Conservation (phyloP, 192 early-diverging fungal species). For the Podila epicladia region DNA sequence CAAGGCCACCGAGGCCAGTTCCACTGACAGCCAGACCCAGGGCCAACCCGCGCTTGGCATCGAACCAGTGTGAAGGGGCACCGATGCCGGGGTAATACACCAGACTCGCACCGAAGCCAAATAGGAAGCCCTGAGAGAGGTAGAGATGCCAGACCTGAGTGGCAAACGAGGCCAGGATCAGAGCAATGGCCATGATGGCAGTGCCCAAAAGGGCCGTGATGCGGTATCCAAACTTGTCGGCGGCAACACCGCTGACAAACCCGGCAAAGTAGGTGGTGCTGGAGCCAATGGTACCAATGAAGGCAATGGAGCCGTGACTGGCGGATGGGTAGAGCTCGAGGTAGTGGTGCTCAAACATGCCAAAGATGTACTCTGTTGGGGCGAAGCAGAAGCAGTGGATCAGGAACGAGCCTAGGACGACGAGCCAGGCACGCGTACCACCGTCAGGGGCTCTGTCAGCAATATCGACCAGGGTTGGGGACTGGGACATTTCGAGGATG, state of each 20-base stretch:
- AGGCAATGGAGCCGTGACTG: slow-evolving; percentile 45
- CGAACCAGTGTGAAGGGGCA: slow-evolving; percentile 78
- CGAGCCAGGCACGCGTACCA: slow-evolving; percentile 55
- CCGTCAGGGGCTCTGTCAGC: slow-evolving; percentile 53
- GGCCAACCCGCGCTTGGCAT: slow-evolving; percentile 70
- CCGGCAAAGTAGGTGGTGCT: slow-evolving; percentile 31
- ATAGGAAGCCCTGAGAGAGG: slow-evolving; percentile 77
- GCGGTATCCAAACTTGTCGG: slow-evolving; percentile 60
- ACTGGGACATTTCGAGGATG: slow-evolving; percentile 28
- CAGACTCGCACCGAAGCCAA: slow-evolving; percentile 76
- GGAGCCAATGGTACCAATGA: slow-evolving; percentile 40
- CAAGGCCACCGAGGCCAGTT: slow-evolving; percentile 77
- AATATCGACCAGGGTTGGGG: slow-evolving; percentile 42
- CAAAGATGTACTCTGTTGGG: slow-evolving; percentile 56
- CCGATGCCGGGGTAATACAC: slow-evolving; percentile 72
- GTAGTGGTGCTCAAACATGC: slow-evolving; percentile 55
- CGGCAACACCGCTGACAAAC: slow-evolving; percentile 38
- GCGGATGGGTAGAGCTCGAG: slow-evolving; percentile 41
- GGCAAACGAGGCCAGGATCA: slow-evolving; percentile 60
- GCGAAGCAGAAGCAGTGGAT: slow-evolving; percentile 53
- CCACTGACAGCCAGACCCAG: slow-evolving; percentile 81
- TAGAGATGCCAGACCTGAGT: slow-evolving; percentile 76
- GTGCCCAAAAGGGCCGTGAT: slow-evolving; percentile 59
- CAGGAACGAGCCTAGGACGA: slow-evolving; percentile 54
- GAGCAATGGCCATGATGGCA: slow-evolving; percentile 47